Percentiles rank a stretch among this genome's conserved stretches.
These are phyloP conservation scores for Bassia scoparia DNA, from an alignment of 148 eudicot genomes.

Conservation along the genomic window DNA sequence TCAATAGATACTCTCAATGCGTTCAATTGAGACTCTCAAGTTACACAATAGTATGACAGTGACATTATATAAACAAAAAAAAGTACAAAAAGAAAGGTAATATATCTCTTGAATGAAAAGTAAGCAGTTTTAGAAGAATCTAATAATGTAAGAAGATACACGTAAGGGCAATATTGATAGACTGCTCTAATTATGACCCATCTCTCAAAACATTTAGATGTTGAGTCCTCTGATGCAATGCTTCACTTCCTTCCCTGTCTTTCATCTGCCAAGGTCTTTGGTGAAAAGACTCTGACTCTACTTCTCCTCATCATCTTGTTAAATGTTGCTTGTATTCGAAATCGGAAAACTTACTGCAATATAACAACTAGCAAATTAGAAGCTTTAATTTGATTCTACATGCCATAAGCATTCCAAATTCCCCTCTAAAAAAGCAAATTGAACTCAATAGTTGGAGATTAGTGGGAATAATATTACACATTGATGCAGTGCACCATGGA, in stretches of 20 bases:
- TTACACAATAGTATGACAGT: not conserved
- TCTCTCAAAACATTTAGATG: slow-evolving; percentile 43
- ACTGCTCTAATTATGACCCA: slow-evolving; percentile 78
- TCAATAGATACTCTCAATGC: too few relatives aligned
- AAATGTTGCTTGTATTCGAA: slow-evolving; percentile 52
- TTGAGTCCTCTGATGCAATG: slow-evolving; percentile 32
- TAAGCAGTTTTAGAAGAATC: not conserved
- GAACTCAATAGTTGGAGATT: not conserved
- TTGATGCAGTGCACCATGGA: too few relatives aligned
- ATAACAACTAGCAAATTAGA: not conserved
- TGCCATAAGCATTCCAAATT: not conserved
- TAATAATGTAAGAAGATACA: slow-evolving; percentile 34
- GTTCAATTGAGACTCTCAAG: not conserved
- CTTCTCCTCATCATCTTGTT: slow-evolving; percentile 74
- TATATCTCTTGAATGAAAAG: not conserved
- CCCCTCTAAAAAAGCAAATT: not conserved
- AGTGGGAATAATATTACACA: not conserved
- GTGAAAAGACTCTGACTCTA: slow-evolving; percentile 64
- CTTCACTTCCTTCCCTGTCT: slow-evolving; percentile 32
- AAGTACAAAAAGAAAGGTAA: not conserved
- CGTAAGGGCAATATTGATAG: slow-evolving; percentile 76
- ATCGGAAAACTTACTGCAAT: slow-evolving; percentile 16
- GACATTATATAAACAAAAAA: not conserved
- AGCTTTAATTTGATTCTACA: not conserved
- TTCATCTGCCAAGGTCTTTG: slow-evolving; percentile 35